Evolutionary conservation across 2,329 filamentous ascomycete species (phyloP).

Genomic region (Zymoseptoria passerinii): DNA sequence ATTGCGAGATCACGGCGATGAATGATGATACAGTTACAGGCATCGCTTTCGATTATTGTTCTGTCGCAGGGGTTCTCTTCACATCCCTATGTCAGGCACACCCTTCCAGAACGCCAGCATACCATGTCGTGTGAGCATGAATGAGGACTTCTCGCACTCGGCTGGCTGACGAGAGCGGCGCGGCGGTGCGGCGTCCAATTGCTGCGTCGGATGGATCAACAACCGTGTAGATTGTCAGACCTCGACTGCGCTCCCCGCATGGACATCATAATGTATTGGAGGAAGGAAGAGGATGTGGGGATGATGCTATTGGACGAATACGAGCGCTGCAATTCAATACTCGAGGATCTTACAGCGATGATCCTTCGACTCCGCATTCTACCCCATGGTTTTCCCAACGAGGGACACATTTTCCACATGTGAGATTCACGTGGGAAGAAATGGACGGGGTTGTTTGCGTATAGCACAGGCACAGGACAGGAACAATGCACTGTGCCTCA

Average conservation of each 20-base stretch:
- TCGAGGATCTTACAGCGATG: neutral
- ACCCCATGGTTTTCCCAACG: neutral
- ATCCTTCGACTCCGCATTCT: neutral
- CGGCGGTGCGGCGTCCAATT: neutral
- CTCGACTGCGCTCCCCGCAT: neutral
- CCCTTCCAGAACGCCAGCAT: neutral
- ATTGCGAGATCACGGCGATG: neutral
- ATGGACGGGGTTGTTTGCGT: neutral
- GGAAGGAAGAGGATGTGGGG: neutral
- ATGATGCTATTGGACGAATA: neutral
- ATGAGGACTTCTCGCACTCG: neutral
- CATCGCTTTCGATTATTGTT: neutral
- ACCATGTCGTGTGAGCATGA: neutral
- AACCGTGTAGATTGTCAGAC: neutral
- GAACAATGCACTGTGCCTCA: neutral
- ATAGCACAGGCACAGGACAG: neutral
- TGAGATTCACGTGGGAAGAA: neutral
- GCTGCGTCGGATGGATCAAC: neutral
- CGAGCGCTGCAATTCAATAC: neutral
- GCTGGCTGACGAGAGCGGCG: neutral
- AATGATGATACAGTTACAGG: no score
- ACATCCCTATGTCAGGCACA: neutral
- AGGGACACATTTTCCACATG: neutral
- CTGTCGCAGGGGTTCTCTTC: no score
- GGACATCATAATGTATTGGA: neutral